These are phyloP conservation scores for Apiospora kogelbergensis DNA, from an alignment of 2,329 filamentous ascomycete genomes.

Conservation along the genomic window DNA sequence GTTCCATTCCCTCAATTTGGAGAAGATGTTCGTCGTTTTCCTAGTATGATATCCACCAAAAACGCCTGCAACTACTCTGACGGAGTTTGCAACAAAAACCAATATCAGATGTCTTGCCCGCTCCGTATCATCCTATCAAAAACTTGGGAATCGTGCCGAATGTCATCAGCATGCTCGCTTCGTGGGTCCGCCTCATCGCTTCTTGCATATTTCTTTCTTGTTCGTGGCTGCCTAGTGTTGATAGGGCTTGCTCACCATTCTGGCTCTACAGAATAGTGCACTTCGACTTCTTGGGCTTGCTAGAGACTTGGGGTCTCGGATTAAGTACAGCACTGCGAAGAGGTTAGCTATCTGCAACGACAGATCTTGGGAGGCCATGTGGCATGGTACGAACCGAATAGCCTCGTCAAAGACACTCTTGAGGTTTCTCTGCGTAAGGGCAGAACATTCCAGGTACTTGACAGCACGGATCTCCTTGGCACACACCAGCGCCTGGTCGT, in stretches of 20 bases:
- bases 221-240: constrained; percentile 5
- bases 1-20: constrained; percentile 21
- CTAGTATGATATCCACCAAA: constrained; percentile 30
- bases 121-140: constrained; percentile 21
- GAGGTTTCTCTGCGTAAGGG: constrained; percentile 91
- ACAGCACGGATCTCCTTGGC: constrained; percentile 94
- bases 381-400: constrained; percentile 70
- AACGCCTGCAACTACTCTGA: constrained; percentile 24
- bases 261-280: constrained; percentile 65
- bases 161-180: neutral
- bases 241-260: neutral
- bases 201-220: constrained; percentile 8
- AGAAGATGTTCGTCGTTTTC: constrained; percentile 25
- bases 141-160: constrained; percentile 17
- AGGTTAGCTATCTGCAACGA: constrained; percentile 17
- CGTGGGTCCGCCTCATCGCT: constrained; percentile 1
- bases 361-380: neutral
- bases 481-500: constrained; percentile 84
- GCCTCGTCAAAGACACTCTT: constrained; percentile 99
- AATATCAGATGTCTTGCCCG: constrained; percentile 27
- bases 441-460: constrained; percentile 98
- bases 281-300: constrained; percentile 64
- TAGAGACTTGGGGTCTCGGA: constrained; percentile 55
- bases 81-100: constrained; percentile 25
- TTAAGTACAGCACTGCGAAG: constrained; percentile 66